Percentiles rank a stretch among this genome's conserved stretches.
Evolutionary conservation across 148 eudicot species (phyloP).

Genomic region (Hydrangea macrophylla): DNA sequence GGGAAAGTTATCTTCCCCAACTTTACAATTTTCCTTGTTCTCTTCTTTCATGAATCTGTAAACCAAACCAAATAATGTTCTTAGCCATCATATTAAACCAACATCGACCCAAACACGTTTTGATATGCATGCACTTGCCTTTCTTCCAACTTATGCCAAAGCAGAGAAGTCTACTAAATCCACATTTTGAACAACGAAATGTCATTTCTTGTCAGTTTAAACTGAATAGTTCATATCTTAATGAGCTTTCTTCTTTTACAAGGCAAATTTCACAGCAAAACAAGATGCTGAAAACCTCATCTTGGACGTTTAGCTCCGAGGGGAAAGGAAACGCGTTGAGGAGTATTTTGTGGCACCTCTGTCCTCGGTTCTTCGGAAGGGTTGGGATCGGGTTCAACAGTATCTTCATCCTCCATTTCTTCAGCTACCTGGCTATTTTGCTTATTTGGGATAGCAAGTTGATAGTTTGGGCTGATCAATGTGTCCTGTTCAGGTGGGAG

Average conservation of each 20-base stretch:
- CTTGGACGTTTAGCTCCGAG: conserved; percentile 58
- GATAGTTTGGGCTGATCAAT: conserved; percentile 75
- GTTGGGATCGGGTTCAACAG: conserved; percentile 40
- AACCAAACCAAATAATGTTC: too few species aligned
- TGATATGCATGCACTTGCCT: too few species aligned
- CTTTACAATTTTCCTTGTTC: too few species aligned
- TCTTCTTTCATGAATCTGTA: too few species aligned
- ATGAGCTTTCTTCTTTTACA: background rate
- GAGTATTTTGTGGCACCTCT: conserved; percentile 41
- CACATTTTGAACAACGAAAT: too few species aligned
- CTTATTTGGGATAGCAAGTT: conserved; percentile 53
- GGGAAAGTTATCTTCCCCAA: too few species aligned
- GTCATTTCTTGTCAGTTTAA: too few species aligned
- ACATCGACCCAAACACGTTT: too few species aligned
- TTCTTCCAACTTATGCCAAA: too few species aligned
- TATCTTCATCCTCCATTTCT: conserved; percentile 66
- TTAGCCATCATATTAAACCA: too few species aligned
- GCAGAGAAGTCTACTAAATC: too few species aligned
- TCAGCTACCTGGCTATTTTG: conserved; percentile 42
- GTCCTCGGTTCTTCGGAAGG: conserved; percentile 55
- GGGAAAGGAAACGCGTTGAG: conserved; percentile 76
- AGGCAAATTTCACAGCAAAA: background rate
- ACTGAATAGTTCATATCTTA: background rate
- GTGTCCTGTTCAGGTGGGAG: conserved; percentile 85
- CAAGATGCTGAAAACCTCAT: conserved; percentile 4